Evolutionary conservation across 2,329 filamentous ascomycete genomes (phyloP).

Genomic region (Colletotrichum sansevieriae): DNA sequence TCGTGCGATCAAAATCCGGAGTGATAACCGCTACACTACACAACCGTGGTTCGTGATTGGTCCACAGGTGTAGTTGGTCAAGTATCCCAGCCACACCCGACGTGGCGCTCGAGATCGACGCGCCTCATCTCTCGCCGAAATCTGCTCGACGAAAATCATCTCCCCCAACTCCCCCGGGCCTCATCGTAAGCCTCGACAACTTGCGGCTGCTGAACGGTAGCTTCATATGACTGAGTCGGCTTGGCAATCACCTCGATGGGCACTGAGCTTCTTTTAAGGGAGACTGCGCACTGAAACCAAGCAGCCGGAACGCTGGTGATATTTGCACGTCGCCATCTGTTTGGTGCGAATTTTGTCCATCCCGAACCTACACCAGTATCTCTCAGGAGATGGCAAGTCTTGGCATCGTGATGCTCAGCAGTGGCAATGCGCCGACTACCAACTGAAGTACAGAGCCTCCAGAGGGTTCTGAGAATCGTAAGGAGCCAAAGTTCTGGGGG

Average conservation of each 20-base stretch:
- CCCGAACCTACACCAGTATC: constrained; percentile 14
- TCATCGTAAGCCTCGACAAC: not conserved
- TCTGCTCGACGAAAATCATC: not conserved
- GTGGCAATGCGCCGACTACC: constrained; percentile 25
- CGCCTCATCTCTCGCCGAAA: not conserved
- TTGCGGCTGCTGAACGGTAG: not conserved
- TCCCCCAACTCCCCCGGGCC: not conserved
- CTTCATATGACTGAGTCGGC: constrained; percentile 2
- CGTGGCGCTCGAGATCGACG: not conserved
- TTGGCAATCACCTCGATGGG: not conserved
- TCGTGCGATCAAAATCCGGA: constrained; percentile 37
- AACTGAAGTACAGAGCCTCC: not conserved
- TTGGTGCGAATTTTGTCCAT: constrained; percentile 23
- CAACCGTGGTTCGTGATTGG: constrained; percentile 34
- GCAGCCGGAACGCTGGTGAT: not conserved
- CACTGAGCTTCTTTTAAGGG: not conserved
- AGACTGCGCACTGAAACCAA: constrained; percentile 7
- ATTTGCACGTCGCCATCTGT: constrained; percentile 7
- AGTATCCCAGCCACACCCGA: not conserved
- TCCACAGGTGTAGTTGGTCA: not conserved
- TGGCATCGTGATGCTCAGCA: constrained; percentile 10
- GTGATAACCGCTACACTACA: constrained; percentile 42
- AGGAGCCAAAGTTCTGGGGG: not conserved
- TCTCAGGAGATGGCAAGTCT: constrained; percentile 16
- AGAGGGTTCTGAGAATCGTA: not conserved